Percentiles rank a stretch among this genome's conserved stretches.
Conservation (phyloP, 2,329 filamentous ascomycete genomes). For the Xylaria sp. region DNA sequence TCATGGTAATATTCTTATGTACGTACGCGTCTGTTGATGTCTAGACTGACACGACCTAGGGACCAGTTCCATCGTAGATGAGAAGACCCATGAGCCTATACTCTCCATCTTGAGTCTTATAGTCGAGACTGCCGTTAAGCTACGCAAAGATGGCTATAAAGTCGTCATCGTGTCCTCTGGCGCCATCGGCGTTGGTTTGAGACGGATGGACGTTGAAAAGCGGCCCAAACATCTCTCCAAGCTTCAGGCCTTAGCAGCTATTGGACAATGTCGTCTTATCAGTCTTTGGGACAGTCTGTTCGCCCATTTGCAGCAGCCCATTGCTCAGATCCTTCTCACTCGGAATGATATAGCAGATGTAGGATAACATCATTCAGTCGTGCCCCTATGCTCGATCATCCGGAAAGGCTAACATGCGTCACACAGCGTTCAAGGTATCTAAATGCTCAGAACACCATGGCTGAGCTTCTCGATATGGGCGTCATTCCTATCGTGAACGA, state of each 20-base stretch:
- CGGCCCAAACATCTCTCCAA: constrained; percentile 89
- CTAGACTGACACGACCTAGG: constrained; percentile 58
- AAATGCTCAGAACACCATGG: constrained; percentile 95
- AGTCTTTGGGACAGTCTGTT: constrained; percentile 95
- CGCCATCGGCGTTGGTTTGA: constrained; percentile 91
- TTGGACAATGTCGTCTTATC: constrained; percentile 94
- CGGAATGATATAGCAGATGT: constrained; percentile 96
- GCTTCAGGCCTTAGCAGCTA: constrained; percentile 91
- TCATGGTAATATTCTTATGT: constrained; percentile 23
- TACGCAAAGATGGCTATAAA: constrained; percentile 88
- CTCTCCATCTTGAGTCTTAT: constrained; percentile 90
- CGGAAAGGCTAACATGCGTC: constrained; percentile 17
- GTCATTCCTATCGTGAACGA: constrained; percentile 99
- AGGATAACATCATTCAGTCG: constrained; percentile 41
- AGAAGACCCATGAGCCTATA: constrained; percentile 90
- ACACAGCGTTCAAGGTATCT: constrained; percentile 83
- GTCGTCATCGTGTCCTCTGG: constrained; percentile 97
- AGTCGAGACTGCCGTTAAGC: constrained; percentile 87
- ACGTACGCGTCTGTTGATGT: not conserved
- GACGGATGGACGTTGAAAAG: constrained; percentile 85
- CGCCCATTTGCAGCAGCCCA: constrained; percentile 82
- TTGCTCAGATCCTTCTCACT: constrained; percentile 93
- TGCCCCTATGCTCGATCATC: not conserved
- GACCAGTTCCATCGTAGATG: constrained; percentile 98
- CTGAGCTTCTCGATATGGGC: constrained; percentile 88